phyloP scores from a whole-genome alignment of 495 filamentous ascomycete species.

The Jackrogersella multiformis region DNA sequence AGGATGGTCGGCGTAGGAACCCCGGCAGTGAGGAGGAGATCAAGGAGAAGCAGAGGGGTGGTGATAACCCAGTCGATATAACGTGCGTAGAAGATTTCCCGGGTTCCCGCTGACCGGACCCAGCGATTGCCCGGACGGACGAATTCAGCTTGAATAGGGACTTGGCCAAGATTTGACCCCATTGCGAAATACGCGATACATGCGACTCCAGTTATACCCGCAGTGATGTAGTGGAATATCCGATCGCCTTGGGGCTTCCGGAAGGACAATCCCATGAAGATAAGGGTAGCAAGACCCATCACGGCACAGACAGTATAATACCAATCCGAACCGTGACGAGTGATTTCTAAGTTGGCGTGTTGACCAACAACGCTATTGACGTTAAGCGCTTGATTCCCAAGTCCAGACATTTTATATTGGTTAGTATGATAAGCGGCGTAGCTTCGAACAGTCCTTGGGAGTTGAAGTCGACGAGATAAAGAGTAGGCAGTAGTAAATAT shows the following conservation, averaged over 20 bases:
- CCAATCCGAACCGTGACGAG: conserved; percentile 63
- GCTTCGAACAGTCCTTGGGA: not conserved
- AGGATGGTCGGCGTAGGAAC: conserved; percentile 73
- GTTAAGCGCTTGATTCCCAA: conserved; percentile 60
- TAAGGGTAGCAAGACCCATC: conserved; percentile 54
- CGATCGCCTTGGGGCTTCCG: conserved; percentile 63
- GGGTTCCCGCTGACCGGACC: conserved; percentile 55
- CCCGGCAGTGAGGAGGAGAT: conserved; percentile 69
- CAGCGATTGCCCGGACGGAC: conserved; percentile 47
- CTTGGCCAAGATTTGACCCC: conserved; percentile 73
- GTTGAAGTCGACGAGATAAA: not conserved
- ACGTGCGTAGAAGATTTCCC: conserved; percentile 76
- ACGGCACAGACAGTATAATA: conserved; percentile 65
- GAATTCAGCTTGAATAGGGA: conserved; percentile 67
- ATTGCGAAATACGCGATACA: conserved; percentile 75
- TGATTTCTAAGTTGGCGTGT: conserved; percentile 65
- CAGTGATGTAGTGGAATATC: conserved; percentile 76
- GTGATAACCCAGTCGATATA: conserved; percentile 72
- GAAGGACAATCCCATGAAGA: conserved; percentile 57
- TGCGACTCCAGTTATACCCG: conserved; percentile 66
- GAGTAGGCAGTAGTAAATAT: too few species aligned
- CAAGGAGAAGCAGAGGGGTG: conserved; percentile 63
- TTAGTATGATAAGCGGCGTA: not conserved
- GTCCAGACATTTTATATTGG: conserved; percentile 8
- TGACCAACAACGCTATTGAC: conserved; percentile 54